A percentile compares a stretch with the other conserved stretches of the same genome.
These are phyloP conservation scores for Heliamphora exappendiculata DNA, from an alignment of 148 eudicot genomes.

Conservation along the genomic window DNA sequence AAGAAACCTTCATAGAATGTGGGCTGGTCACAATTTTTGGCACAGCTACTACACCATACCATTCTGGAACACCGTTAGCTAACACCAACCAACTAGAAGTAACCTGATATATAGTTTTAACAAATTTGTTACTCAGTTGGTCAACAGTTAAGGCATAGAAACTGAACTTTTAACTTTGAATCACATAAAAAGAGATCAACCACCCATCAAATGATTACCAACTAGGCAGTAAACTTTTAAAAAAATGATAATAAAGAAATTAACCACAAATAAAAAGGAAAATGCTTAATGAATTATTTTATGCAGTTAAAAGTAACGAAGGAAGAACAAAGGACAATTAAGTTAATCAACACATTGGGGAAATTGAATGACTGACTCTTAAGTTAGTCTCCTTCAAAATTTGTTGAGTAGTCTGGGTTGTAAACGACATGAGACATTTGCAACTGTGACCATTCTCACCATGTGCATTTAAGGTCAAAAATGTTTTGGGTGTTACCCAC, in stretches of 20 bases:
- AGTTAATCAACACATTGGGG: too few species aligned
- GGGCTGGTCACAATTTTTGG: neutral
- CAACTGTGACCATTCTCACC: too few species aligned
- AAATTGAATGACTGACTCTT: too few species aligned
- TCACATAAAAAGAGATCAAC: neutral
- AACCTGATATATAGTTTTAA: neutral
- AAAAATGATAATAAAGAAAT: neutral
- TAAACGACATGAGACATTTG: too few species aligned
- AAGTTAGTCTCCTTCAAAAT: too few species aligned
- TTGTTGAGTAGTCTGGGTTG: too few species aligned
- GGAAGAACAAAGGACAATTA: neutral
- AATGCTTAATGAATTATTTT: neutral
- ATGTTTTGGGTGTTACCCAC: too few species aligned
- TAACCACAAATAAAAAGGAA: neutral
- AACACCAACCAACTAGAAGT: neutral
- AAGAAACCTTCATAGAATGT: neutral
- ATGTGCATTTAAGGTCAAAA: too few species aligned
- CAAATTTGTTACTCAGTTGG: neutral
- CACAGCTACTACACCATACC: slow-evolving; percentile 17
- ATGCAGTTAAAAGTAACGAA: neutral
- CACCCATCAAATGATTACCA: neutral
- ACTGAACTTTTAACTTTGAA: neutral
- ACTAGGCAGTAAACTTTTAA: neutral
- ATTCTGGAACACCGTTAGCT: slow-evolving; percentile 6
- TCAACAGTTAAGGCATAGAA: neutral